Conservation (phyloP, 257 asterid species). For the Ophiorrhiza pumila region DNA sequence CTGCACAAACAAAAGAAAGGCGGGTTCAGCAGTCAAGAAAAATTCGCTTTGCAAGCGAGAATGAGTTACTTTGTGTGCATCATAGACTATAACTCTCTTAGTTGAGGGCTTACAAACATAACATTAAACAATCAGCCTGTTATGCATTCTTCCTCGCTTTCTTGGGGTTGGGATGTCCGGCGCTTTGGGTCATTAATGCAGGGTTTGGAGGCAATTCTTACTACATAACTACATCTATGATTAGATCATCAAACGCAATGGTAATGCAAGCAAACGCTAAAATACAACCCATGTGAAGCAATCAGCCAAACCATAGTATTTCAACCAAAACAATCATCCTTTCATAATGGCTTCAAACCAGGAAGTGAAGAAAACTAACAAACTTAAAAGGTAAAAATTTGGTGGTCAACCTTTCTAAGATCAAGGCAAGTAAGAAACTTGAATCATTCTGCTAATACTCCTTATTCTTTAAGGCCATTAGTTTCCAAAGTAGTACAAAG, state of each 20-base stretch:
- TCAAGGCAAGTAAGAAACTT: not conserved
- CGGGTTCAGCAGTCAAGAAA: not conserved
- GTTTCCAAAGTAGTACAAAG: not conserved
- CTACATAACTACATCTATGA: not conserved
- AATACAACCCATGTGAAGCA: not conserved
- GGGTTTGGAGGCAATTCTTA: too few relatives aligned
- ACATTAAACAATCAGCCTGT: not conserved
- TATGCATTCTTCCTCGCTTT: not conserved
- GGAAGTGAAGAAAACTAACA: not conserved
- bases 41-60: not conserved
- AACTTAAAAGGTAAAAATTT: not conserved
- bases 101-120: not conserved
- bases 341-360: not conserved
- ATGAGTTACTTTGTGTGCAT: not conserved
- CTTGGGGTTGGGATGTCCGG: too few relatives aligned
- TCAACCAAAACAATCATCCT: not conserved
- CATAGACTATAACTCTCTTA: not conserved
- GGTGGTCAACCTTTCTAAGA: not conserved
- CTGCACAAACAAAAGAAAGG: slow-evolving; percentile 34
- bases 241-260: not conserved
- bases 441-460: not conserved
- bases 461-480: not conserved
- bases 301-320: not conserved
- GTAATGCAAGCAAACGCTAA: not conserved
- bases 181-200: too few relatives aligned